These are phyloP conservation scores for Lachancea sp. DNA, from an alignment of 805 yeast genomes.

Conservation along the genomic window DNA sequence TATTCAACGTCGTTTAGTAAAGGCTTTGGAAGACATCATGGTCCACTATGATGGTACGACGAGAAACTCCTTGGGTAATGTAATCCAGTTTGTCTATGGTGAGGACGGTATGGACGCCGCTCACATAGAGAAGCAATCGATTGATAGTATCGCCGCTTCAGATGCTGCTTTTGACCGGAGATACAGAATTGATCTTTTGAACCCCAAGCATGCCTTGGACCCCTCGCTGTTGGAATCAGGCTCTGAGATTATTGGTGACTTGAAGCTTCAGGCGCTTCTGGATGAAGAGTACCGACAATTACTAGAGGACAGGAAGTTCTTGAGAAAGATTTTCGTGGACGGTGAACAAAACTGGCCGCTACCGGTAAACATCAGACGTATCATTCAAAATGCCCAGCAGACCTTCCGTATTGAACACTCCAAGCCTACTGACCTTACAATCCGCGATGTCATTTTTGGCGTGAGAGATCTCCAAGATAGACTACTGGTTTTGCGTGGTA, in stretches of 20 bases:
- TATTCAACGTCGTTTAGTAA: slow-evolving; percentile 95
- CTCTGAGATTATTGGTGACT: slow-evolving; percentile 83
- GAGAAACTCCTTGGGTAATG: slow-evolving; percentile 93
- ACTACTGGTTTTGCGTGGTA: slow-evolving; percentile 77
- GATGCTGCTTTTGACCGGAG: slow-evolving; percentile 74
- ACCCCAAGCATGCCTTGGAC: slow-evolving; percentile 51
- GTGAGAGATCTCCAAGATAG: slow-evolving; percentile 64
- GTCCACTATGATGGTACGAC: slow-evolving; percentile 98
- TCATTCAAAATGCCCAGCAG: slow-evolving; percentile 94
- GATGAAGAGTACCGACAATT: slow-evolving; percentile 84
- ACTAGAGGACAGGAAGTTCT: slow-evolving; percentile 63
- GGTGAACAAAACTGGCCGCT: slow-evolving; percentile 98
- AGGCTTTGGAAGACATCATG: slow-evolving; percentile 95
- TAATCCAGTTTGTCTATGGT: slow-evolving; percentile 94
- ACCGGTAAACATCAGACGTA: slow-evolving; percentile 95
- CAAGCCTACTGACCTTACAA: slow-evolving; percentile 82
- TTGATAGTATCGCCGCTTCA: slow-evolving; percentile 93
- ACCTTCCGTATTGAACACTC: slow-evolving; percentile 90
- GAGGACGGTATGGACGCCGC: slow-evolving; percentile 99
- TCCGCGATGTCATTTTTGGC: slow-evolving; percentile 69
- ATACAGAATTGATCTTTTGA: slow-evolving; percentile 82
- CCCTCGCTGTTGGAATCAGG: slow-evolving; percentile 82
- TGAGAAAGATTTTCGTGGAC: slow-evolving; percentile 80
- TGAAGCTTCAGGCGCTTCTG: slow-evolving; percentile 68
- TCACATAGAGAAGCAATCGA: slow-evolving; percentile 91